Conservation (phyloP, 495 filamentous ascomycete species). For the Aspergillus olivimuriae region DNA sequence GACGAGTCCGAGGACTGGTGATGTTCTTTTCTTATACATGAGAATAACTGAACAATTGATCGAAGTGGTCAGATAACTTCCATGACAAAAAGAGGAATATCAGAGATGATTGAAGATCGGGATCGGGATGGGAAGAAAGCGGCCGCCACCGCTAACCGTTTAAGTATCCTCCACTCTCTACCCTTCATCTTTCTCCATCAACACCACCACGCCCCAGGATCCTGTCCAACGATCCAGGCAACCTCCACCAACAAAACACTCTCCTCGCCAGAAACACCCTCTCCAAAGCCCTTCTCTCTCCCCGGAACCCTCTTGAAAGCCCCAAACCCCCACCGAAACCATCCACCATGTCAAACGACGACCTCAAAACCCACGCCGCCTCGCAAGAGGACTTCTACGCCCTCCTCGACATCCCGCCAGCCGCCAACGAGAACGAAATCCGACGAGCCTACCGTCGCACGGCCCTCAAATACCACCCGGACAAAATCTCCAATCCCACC, state of each 20-base stretch:
- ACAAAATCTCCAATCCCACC: slow-evolving; percentile 59
- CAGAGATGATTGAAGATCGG: too few species aligned
- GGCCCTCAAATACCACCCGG: slow-evolving; percentile 85
- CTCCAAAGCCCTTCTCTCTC: background rate
- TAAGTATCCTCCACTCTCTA: too few species aligned
- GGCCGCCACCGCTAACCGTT: too few species aligned
- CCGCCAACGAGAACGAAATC: slow-evolving; percentile 63
- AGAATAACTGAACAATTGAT: too few species aligned
- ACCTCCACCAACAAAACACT: background rate
- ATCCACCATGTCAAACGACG: slow-evolving; percentile 39
- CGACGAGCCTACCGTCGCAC: slow-evolving; percentile 83
- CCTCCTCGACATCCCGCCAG: slow-evolving; percentile 61
- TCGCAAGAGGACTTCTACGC: slow-evolving; percentile 76
- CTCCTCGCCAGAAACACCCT: background rate
- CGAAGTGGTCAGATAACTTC: too few species aligned
- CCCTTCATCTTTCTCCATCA: too few species aligned
- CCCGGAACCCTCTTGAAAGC: background rate
- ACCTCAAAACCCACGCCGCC: slow-evolving; percentile 50
- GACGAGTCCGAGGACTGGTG: too few species aligned
- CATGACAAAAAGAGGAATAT: too few species aligned
- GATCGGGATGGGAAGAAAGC: too few species aligned
- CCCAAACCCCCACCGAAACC: slow-evolving; percentile 12
- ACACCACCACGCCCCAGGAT: too few species aligned
- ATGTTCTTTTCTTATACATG: too few species aligned
- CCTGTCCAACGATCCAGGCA: too few species aligned